phyloP scores from a whole-genome alignment of 441 rosid species.

The Mallotus japonicus region DNA sequence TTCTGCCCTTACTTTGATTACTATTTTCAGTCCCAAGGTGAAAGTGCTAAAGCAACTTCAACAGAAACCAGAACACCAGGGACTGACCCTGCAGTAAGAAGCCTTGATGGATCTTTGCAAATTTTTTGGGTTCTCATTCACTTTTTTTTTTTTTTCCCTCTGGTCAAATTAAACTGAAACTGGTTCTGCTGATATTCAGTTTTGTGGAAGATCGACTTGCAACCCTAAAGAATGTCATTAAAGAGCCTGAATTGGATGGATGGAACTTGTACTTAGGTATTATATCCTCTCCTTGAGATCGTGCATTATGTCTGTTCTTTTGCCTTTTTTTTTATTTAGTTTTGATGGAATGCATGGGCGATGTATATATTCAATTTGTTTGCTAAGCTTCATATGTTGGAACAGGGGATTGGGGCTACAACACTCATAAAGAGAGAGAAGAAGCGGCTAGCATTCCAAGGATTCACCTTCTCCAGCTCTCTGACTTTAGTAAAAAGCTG shows the following conservation, averaged over 20 bases:
- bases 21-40: constrained; percentile 68
- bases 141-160: neutral
- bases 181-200: constrained; percentile 36
- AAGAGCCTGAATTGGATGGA: constrained; percentile 75
- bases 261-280: constrained; percentile 86
- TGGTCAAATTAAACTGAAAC: constrained; percentile 12
- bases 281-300: neutral
- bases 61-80: constrained; percentile 74
- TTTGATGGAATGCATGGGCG: neutral
- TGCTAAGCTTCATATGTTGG: constrained; percentile 23
- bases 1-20: constrained; percentile 5
- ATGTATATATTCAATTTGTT: neutral
- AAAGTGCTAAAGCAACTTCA: constrained; percentile 85
- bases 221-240: constrained; percentile 83
- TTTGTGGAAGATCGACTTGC: constrained; percentile 94
- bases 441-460: constrained; percentile 70
- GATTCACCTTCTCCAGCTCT: constrained; percentile 72
- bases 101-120: constrained; percentile 1
- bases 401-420: constrained; percentile 90
- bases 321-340: neutral
- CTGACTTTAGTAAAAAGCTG: constrained; percentile 79
- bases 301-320: neutral
- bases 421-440: constrained; percentile 79
- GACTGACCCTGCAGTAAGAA: constrained; percentile 66
- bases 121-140: neutral